Percentiles rank a stretch among this genome's conserved stretches.
Evolutionary conservation across 805 yeast genomes (phyloP).

Genomic region (Candida germanica): DNA sequence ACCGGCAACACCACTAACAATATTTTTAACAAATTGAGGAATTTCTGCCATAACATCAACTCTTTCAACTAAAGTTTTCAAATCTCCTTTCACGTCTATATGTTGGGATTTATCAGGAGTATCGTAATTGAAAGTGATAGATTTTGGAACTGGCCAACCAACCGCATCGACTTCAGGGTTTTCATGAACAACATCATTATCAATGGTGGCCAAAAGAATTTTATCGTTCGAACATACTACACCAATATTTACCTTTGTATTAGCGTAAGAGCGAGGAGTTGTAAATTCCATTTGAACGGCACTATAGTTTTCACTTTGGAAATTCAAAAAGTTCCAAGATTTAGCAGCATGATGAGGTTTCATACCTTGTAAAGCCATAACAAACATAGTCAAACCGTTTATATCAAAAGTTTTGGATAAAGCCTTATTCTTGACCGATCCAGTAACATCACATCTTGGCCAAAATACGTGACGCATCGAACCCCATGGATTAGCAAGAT

Average conservation of each 20-base stretch:
- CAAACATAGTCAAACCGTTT: conserved; percentile 69
- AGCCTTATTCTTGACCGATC: conserved; percentile 50
- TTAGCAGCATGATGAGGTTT: conserved; percentile 99
- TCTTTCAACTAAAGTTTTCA: conserved; percentile 70
- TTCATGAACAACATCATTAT: conserved; percentile 62
- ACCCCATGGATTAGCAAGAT: conserved; percentile 89
- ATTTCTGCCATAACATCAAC: conserved; percentile 98
- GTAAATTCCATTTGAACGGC: conserved; percentile 93
- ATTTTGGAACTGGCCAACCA: conserved; percentile 87
- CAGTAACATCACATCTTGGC: conserved; percentile 81
- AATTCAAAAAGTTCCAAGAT: conserved; percentile 90
- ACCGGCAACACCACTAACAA: conserved; percentile 93
- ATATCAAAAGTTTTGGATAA: conserved; percentile 30
- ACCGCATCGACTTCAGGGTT: conserved; percentile 61
- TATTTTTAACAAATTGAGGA: conserved; percentile 88
- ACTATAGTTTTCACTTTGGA: conserved; percentile 70
- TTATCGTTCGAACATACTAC: conserved; percentile 64
- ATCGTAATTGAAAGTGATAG: conserved; percentile 53
- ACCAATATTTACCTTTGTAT: conserved; percentile 76
- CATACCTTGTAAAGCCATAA: conserved; percentile 98
- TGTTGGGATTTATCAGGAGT: conserved; percentile 39
- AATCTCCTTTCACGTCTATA: conserved; percentile 57
- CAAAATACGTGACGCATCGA: conserved; percentile 93
- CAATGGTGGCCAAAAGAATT: conserved; percentile 58
- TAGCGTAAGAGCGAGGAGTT: conserved; percentile 87